A percentile compares a stretch with the other conserved stretches of the same genome.
phyloP scores from a whole-genome alignment of 1,284 basidiomycete species.

The Stereum hirsutum region DNA sequence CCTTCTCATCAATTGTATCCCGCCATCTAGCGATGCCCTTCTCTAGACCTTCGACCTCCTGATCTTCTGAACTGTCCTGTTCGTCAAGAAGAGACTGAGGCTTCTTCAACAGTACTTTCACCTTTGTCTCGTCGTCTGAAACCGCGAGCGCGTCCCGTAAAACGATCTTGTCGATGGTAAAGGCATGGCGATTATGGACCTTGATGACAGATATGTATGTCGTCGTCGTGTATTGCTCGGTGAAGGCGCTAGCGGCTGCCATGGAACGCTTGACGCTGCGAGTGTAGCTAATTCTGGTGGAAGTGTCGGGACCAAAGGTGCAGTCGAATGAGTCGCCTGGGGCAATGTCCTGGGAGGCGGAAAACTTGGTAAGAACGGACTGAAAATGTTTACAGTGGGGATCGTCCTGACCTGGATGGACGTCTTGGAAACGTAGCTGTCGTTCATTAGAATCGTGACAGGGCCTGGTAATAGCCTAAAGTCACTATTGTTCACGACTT shows the following conservation, averaged over 20 bases:
- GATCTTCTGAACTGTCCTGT: slow-evolving; percentile 30
- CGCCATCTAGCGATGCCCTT: slow-evolving; percentile 16
- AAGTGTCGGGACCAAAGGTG: slow-evolving; percentile 43
- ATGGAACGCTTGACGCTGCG: slow-evolving; percentile 27
- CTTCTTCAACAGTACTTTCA: slow-evolving; percentile 36
- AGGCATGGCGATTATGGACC: slow-evolving; percentile 39
- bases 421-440: slow-evolving; percentile 38
- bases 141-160: slow-evolving; percentile 42
- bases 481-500: slow-evolving; percentile 42
- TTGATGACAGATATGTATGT: slow-evolving; percentile 33
- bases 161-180: slow-evolving; percentile 31
- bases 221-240: slow-evolving; percentile 32
- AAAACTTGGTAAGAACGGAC: neutral
- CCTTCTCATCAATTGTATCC: slow-evolving; percentile 12
- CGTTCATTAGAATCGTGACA: slow-evolving; percentile 33
- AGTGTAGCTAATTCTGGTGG: slow-evolving; percentile 36
- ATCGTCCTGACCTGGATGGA: slow-evolving; percentile 24
- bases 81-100: slow-evolving; percentile 35
- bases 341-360: slow-evolving; percentile 28
- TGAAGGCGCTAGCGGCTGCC: slow-evolving; percentile 28
- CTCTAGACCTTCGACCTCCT: slow-evolving; percentile 16
- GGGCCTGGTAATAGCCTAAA: slow-evolving; percentile 39
- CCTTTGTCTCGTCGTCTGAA: slow-evolving; percentile 23
- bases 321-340: slow-evolving; percentile 42
- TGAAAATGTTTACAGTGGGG: neutral